Evolutionary conservation across 1,284 basidiomycete genomes (phyloP), one percentile per base, ranked within the genome.

Genomic region (Ustilago curta): DNA sequence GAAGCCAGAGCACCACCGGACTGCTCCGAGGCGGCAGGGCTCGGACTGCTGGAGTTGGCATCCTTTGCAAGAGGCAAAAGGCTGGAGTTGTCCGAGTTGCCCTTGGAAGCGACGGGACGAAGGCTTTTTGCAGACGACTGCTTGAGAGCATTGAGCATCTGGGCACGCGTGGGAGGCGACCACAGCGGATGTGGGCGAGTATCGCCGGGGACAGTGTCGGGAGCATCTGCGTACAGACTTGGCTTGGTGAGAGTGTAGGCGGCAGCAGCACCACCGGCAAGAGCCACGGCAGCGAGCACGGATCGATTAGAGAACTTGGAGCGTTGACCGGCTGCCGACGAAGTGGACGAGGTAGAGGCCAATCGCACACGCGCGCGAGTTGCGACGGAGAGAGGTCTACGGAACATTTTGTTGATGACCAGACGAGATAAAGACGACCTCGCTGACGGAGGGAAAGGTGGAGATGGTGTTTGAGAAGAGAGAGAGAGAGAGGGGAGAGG

Each of bases 141-240:
- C 66, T 76, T 78, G 55, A 84, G 79, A 11, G 83, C 83, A 31
- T 79, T 76, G 70, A 84, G 68, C 83, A 84, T 84, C 76, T 84
- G 82, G 19, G 81, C 72, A 27, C 83, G 78, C 14, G 81, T 78
- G 7, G 83, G 83, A 11, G 82, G 81, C 59, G 78, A 77, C 83
- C 83, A 84, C 42, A 83, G 73, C 37, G 76, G 78, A 44, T 73
- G 76, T 8, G 81, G 80, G 21, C 81, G 73, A 25, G 77, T 77
- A 54, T 83, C 81, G 16, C 73, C 73, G 4, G 73, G 73, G 11
- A 76, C 66, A 16, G 73, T 66, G 25, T 71, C 69, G 56, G 73
- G 69, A 48, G 73, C 73, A 52, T 76, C 73, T 9, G 73, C 65
- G 47, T 68, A 66, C 23, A 76, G 39, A 40, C 60, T 60, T 5